Evolutionary conservation across 768 basidiomycete genomes (phyloP).

Genomic region (Daedalea quercina): DNA sequence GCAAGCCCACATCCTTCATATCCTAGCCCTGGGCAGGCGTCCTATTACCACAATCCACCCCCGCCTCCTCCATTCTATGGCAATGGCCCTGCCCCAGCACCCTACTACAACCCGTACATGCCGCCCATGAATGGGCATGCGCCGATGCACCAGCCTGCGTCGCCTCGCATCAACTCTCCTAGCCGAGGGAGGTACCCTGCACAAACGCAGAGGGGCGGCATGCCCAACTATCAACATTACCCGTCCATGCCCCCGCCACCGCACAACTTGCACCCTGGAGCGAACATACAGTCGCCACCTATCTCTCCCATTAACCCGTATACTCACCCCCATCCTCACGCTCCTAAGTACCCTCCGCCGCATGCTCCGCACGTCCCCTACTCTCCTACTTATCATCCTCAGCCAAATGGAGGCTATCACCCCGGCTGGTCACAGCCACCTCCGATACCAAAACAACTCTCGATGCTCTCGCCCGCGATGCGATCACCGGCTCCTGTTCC

Average conservation of each 20-base stretch:
- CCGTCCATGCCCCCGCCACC: conserved; percentile 27
- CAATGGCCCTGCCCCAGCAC: conserved; percentile 15
- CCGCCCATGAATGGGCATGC: conserved; percentile 35
- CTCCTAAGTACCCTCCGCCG: conserved; percentile 20
- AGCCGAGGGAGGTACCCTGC: conserved; percentile 27
- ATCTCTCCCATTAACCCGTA: conserved; percentile 23
- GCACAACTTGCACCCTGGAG: conserved; percentile 19
- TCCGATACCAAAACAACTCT: conserved; percentile 58
- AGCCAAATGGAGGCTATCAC: conserved; percentile 26
- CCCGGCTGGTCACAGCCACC: conserved; percentile 45
- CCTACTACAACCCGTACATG: conserved; percentile 27
- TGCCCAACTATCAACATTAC: conserved; percentile 33
- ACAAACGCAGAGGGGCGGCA: conserved; percentile 29
- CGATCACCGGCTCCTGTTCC: not conserved
- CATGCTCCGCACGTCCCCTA: conserved; percentile 23
- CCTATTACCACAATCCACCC: conserved; percentile 21
- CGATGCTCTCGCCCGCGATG: conserved; percentile 27
- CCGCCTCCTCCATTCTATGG: conserved; percentile 21
- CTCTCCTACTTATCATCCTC: conserved; percentile 21
- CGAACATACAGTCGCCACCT: conserved; percentile 19
- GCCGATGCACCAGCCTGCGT: conserved; percentile 28
- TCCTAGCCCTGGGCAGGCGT: conserved; percentile 28
- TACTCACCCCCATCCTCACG: conserved; percentile 25
- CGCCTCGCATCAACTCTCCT: conserved; percentile 28
- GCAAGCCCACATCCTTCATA: conserved; percentile 26